phyloP scores from a whole-genome alignment of 768 basidiomycete species.

The Rhizopogon vinicolor region DNA sequence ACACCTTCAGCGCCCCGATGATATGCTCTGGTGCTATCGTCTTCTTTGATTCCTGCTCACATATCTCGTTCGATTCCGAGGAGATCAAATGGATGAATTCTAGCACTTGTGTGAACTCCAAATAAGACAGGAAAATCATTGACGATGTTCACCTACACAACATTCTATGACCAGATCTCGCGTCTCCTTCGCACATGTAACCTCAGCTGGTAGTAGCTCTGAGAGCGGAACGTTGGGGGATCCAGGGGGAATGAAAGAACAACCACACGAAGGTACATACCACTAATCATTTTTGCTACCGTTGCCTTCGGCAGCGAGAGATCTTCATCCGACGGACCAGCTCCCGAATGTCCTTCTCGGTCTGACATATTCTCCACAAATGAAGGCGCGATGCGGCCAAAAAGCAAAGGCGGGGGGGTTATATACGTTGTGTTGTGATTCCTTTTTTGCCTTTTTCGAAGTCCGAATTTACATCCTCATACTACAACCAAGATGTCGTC shows the following conservation, averaged over 20 bases:
- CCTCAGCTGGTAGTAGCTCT: conserved; percentile 89
- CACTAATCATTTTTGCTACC: conserved; percentile 93
- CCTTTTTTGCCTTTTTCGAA: conserved; percentile 29
- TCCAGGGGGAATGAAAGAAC: conserved; percentile 2
- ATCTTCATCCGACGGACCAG: conserved; percentile 80
- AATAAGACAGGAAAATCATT: conserved; percentile 5
- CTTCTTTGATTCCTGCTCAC: conserved; percentile 97
- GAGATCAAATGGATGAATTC: conserved; percentile 99
- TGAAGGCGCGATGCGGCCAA: conserved; percentile 31
- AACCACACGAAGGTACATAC: conserved; percentile 33
- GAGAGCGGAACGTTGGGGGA: conserved; percentile 4
- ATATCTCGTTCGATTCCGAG: conserved; percentile 96
- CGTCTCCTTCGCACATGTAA: conserved; percentile 92
- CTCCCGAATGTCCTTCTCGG: conserved; percentile 70
- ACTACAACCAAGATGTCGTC: conserved; percentile 57
- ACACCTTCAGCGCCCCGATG: conserved; percentile 82
- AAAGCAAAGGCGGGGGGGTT: not conserved
- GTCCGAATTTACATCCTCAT: conserved; percentile 32
- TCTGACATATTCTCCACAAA: conserved; percentile 71
- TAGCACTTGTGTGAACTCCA: conserved; percentile 28
- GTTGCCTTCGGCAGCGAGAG: conserved; percentile 95
- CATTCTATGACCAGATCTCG: conserved; percentile 97
- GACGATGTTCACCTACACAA: conserved; percentile 86
- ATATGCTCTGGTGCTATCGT: conserved; percentile 99
- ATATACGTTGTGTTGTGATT: conserved; percentile 11